Conservation (phyloP, 129 eudicot genomes). For the Tagetes patula region DNA sequence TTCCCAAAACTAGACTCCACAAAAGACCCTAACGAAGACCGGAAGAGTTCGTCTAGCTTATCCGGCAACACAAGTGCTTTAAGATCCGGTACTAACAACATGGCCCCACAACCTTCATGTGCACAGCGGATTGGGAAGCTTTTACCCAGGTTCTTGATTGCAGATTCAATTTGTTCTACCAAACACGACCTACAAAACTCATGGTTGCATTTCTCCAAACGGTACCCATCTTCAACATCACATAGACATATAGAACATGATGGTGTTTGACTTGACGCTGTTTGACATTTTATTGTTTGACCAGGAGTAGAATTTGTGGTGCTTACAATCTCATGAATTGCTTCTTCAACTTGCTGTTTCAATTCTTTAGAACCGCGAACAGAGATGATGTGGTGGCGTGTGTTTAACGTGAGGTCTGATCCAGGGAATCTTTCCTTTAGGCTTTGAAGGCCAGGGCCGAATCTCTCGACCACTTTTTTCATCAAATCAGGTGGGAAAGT, state of each 20-base stretch:
- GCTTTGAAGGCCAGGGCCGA: constrained; percentile 72
- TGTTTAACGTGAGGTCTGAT: constrained; percentile 56
- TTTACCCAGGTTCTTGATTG: constrained; percentile 62
- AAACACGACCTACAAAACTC: constrained; percentile 72
- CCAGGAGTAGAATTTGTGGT: constrained; percentile 26
- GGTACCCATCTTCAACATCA: constrained; percentile 70
- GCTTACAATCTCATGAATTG: constrained; percentile 55
- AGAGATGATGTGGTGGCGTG: constrained; percentile 66
- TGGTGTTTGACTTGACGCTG: not conserved
- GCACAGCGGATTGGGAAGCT: constrained; percentile 67
- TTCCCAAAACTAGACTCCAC: constrained; percentile 65
- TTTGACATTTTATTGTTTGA: not conserved
- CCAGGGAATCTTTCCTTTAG: constrained; percentile 68
- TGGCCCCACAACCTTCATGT: constrained; percentile 57
- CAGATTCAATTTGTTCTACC: constrained; percentile 79
- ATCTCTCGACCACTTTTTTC: constrained; percentile 71
- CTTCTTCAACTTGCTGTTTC: constrained; percentile 68
- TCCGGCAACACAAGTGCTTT: constrained; percentile 47
- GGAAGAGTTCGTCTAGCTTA: constrained; percentile 80
- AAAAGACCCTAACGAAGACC: constrained; percentile 75
- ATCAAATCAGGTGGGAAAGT: constrained; percentile 70
- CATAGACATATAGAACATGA: constrained; percentile 84
- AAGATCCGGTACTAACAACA: constrained; percentile 51
- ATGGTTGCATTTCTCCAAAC: constrained; percentile 68
- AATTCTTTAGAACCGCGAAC: constrained; percentile 59